Evolutionary conservation across 108 stramenopile species (phyloP), one percentile per base, ranked within the genome.

Genomic region (Heterococcus sp.): DNA sequence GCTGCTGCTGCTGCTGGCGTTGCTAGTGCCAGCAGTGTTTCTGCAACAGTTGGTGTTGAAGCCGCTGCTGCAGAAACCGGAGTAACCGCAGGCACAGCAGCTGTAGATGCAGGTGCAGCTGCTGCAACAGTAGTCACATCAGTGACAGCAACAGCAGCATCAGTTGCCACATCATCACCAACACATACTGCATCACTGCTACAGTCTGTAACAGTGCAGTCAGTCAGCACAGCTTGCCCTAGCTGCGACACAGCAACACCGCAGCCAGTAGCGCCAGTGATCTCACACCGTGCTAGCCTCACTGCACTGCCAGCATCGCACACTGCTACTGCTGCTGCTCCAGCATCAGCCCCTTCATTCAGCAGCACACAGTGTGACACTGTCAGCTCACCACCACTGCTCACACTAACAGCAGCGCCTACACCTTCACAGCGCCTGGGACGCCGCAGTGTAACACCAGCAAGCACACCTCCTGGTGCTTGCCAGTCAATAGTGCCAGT

Each of bases 401-500:
- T 5, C 39, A 3, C n/a, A 40, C n/a, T 37, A 33, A 2, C 33
- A 3, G 39, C 46, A 3, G 72, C 39, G 35, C 21, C 31, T 46
- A 3, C 39, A 33, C 2, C 28, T 33, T 69, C 68, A 32, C 83
- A 84, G 8, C 67, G 75, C 69, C 69, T 66, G 32, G 83, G 83
- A 14, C 83, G 33, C 31, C 83, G 69, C 37, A 84, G 36, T n/a
- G 75, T 77, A 37, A 84, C 64, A 65, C 75, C 75, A 3, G 40
- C 67, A 3, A 84, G 33, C 14, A 76, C 66, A 8, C 83, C 83
- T 37, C 32, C 69, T 0, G 28, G 2, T 2, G 46, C 75, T 4
- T 71, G 38, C 83, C 75, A 84, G 2, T 31, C 63, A 31, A 84
- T 38, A 3, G 64, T 69, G 14, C 84, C 84, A 21, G 75, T 84